phyloP scores from a whole-genome alignment of 1,139 yeast genomes.

The Blastobotrys raffinosifermentans region DNA sequence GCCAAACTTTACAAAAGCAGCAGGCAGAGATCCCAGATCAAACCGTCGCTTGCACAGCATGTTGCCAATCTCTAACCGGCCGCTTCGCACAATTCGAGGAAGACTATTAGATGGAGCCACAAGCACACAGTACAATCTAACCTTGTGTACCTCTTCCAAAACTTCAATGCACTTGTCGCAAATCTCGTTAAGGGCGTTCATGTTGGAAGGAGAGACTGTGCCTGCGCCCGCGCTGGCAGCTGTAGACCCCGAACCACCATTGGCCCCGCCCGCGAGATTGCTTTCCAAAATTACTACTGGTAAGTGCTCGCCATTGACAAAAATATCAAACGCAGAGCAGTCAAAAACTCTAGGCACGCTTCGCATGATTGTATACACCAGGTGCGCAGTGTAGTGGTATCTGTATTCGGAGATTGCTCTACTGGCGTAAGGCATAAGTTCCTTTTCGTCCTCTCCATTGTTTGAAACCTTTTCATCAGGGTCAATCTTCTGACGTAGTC shows the following conservation, averaged over 20 bases:
- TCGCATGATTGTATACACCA: conserved; percentile 71
- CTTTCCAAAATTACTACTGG: conserved; percentile 89
- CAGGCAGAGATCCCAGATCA: conserved; percentile 65
- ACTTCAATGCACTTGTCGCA: conserved; percentile 71
- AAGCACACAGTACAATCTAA: conserved; percentile 75
- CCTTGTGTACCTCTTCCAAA: conserved; percentile 61
- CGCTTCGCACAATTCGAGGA: conserved; percentile 79
- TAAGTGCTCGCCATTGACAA: conserved; percentile 75
- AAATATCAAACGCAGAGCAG: conserved; percentile 85
- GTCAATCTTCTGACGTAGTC: conserved; percentile 57
- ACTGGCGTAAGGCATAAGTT: conserved; percentile 19
- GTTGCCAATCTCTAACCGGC: conserved; percentile 87
- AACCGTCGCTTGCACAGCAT: conserved; percentile 83
- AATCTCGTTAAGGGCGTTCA: conserved; percentile 57
- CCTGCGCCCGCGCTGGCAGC: conserved; percentile 8
- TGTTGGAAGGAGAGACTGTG: conserved; percentile 31
- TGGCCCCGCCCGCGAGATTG: conserved; percentile 47
- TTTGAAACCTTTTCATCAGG: conserved; percentile 24
- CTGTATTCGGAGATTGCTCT: conserved; percentile 32
- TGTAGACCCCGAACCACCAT: conserved; percentile 7
- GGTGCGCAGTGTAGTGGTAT: conserved; percentile 81
- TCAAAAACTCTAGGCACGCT: conserved; percentile 81
- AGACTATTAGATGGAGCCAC: conserved; percentile 77
- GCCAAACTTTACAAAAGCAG: conserved; percentile 78
- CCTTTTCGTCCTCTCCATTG: conserved; percentile 49